Evolutionary conservation across 441 rosid species (phyloP).

Genomic region (Rhodomyrtus psidioides): DNA sequence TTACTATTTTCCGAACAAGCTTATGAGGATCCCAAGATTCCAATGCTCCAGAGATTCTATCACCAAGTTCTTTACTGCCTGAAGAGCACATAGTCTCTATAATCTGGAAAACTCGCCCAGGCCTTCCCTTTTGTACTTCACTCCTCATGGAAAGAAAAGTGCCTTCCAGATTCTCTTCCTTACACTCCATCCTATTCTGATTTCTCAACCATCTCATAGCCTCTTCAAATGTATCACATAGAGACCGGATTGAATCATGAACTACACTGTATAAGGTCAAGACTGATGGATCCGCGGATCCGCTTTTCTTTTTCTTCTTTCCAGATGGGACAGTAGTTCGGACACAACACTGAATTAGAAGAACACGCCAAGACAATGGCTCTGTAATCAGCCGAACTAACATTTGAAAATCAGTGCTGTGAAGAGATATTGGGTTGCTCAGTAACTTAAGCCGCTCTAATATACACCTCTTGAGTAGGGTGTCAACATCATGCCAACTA

Average conservation of each 20-base stretch:
- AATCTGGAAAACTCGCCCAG: slow-evolving; percentile 57
- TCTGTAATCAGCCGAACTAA: slow-evolving; percentile 71
- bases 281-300: slow-evolving; percentile 35
- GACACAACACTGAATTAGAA: slow-evolving; percentile 65
- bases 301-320: slow-evolving; percentile 89
- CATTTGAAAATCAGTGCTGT: slow-evolving; percentile 35
- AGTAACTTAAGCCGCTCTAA: slow-evolving; percentile 37
- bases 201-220: slow-evolving; percentile 41
- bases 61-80: slow-evolving; percentile 46
- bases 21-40: slow-evolving; percentile 58
- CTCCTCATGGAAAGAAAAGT: slow-evolving; percentile 35
- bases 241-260: slow-evolving; percentile 43
- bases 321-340: slow-evolving; percentile 79
- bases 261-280: slow-evolving; percentile 28
- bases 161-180: slow-evolving; percentile 36
- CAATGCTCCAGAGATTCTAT: slow-evolving; percentile 45
- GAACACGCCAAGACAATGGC: slow-evolving; percentile 88
- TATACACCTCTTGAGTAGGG: slow-evolving; percentile 45
- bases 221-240: slow-evolving; percentile 36
- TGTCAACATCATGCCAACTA: slow-evolving; percentile 46
- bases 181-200: slow-evolving; percentile 38
- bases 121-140: slow-evolving; percentile 40
- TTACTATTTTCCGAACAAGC: slow-evolving; percentile 49
- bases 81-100: slow-evolving; percentile 37
- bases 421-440: slow-evolving; percentile 38